These are phyloP conservation scores for Teunomyces cretensis DNA, from an alignment of 805 yeast genomes.

Conservation along the genomic window DNA sequence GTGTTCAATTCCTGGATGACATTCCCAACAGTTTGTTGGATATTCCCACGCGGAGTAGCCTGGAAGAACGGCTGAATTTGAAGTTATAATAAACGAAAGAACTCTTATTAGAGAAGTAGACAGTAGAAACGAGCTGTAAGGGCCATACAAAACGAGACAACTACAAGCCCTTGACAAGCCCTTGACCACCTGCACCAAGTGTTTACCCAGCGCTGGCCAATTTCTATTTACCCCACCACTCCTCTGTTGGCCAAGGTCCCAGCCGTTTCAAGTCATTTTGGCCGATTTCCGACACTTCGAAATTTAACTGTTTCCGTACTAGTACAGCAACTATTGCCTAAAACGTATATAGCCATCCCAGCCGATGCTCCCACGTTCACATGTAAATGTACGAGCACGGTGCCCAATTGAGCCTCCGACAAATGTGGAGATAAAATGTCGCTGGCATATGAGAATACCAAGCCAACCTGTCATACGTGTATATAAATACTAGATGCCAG, in stretches of 20 bases:
- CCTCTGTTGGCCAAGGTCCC: background rate
- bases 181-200: no score
- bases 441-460: background rate
- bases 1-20: slow-evolving; percentile 7
- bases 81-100: slow-evolving; percentile 18
- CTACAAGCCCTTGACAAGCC: no score
- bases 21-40: slow-evolving; percentile 23
- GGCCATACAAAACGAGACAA: background rate
- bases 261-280: background rate
- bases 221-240: no score
- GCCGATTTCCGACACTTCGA: background rate
- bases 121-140: background rate
- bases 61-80: slow-evolving; percentile 37
- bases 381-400: background rate
- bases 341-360: background rate
- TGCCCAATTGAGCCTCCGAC: background rate
- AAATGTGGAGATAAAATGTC: slow-evolving; percentile 4
- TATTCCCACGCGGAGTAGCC: slow-evolving; percentile 24
- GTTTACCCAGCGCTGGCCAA: no score
- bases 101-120: background rate
- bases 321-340: background rate
- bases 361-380: background rate
- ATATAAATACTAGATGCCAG: background rate
- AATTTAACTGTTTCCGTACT: background rate
- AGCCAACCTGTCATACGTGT: background rate